Base-by-base conservation (phyloP, 2,329 filamentous ascomycete species). In the Daldinia eschscholtzii region DNA sequence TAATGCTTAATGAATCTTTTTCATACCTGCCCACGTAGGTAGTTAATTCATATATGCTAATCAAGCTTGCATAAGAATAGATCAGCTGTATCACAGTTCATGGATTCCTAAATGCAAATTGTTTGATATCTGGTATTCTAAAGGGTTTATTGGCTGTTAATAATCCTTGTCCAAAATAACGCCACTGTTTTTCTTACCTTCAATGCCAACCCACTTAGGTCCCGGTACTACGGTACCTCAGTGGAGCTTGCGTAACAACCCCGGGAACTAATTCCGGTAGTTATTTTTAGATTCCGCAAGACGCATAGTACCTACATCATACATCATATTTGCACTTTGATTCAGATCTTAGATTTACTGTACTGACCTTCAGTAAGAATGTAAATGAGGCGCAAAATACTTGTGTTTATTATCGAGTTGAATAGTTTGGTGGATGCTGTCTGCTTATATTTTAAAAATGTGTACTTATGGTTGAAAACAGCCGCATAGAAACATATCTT, bases 201-300 rank as follows among this genome's bases (percentile, higher is more conserved):
- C 44, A 50, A 30, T 33, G 15, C 26, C 28, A 18, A 18, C 37
- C 35, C 53, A 39, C 50, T 30, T 39, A 9, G 6, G 46, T 48
- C 50, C 66, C 68, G 56, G 39, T 6, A 6, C 71, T 68, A 50
- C 62, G 72, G 71, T 30, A 60, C 42, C 56, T 61, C 60, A 30
- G 18, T 30, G 41, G 41, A 6, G 28, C 37, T 9, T 30, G 53
- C 10, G 35, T 57, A 28, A 30, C 23, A 30, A n/a, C 9, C 6
- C 15, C 26, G 2, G 57, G 6, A 42, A 30, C 42, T 59, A 59
- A n/a, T 26, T 26, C 20, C 30, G 42, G 57, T 20, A 59, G 41
- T 26, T 48, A 59, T 46, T 46, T 41, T 48, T 59, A 48, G 41
- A 37, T 18, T 7, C 13, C 2, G 3, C 2, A 26, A 46, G 44